These are phyloP conservation scores for Wickerhamomyces bovis DNA, from an alignment of 805 yeast genomes.

Conservation along the genomic window DNA sequence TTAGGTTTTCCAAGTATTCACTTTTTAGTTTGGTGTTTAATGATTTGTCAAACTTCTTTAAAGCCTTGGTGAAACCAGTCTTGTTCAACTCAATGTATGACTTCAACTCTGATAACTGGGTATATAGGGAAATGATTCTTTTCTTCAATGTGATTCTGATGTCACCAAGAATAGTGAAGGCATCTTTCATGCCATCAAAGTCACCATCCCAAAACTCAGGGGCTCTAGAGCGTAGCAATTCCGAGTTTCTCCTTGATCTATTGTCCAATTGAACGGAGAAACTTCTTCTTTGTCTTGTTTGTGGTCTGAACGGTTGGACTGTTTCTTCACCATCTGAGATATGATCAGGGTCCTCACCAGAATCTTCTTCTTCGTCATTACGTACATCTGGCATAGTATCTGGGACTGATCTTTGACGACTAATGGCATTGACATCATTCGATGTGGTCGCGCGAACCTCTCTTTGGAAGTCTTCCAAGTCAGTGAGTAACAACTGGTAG, in stretches of 20 bases:
- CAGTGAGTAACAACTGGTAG: slow-evolving; percentile 52
- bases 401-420: slow-evolving; percentile 17
- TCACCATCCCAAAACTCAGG: slow-evolving; percentile 24
- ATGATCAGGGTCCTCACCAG: background rate
- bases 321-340: slow-evolving; percentile 24
- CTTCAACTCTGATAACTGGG: slow-evolving; percentile 72
- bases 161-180: slow-evolving; percentile 22
- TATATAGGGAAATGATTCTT: slow-evolving; percentile 59
- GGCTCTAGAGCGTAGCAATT: slow-evolving; percentile 14
- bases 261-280: slow-evolving; percentile 16
- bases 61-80: slow-evolving; percentile 84
- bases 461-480: slow-evolving; percentile 54
- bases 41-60: slow-evolving; percentile 89
- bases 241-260: slow-evolving; percentile 15
- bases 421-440: background rate
- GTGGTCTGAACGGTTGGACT: slow-evolving; percentile 10
- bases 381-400: background rate
- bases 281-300: slow-evolving; percentile 18
- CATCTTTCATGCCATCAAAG: slow-evolving; percentile 16
- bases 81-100: slow-evolving; percentile 79
- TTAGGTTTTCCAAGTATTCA: slow-evolving; percentile 46
- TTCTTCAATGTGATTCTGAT: slow-evolving; percentile 56
- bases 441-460: slow-evolving; percentile 13
- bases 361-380: slow-evolving; percentile 7
- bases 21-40: slow-evolving; percentile 53